Conservation (phyloP, 2,329 filamentous ascomycete genomes). For the Fonsecaea pedrosoi region DNA sequence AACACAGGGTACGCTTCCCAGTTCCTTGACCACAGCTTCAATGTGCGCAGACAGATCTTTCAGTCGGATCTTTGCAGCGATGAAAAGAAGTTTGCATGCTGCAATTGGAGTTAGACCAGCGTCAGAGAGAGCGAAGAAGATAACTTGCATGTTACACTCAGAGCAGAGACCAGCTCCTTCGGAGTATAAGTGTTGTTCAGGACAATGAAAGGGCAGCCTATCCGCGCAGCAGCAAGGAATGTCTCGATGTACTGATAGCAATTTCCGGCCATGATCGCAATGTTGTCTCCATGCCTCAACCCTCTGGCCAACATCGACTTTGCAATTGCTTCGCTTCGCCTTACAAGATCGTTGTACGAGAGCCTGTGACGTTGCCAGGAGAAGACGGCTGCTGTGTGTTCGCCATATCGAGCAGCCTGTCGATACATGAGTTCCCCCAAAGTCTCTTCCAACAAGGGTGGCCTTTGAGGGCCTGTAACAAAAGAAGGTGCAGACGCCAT, state of each 20-base stretch:
- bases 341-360: slow-evolving; percentile 77
- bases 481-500: slow-evolving; percentile 16
- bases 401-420: slow-evolving; percentile 50
- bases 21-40: slow-evolving; percentile 54
- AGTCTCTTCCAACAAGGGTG: slow-evolving; percentile 39
- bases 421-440: slow-evolving; percentile 53
- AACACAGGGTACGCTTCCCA: slow-evolving; percentile 70
- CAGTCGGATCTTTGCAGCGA: slow-evolving; percentile 38
- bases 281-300: slow-evolving; percentile 28
- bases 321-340: slow-evolving; percentile 38
- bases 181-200: slow-evolving; percentile 46
- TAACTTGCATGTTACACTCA: slow-evolving; percentile 25
- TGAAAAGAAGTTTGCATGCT: slow-evolving; percentile 42
- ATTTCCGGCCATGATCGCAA: slow-evolving; percentile 35
- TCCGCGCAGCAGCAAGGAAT: slow-evolving; percentile 44
- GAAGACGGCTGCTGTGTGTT: slow-evolving; percentile 53
- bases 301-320: slow-evolving; percentile 30
- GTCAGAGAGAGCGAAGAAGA: background rate
- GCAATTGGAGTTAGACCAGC: background rate
- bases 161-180: slow-evolving; percentile 21
- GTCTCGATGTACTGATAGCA: slow-evolving; percentile 33
- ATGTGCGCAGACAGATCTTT: slow-evolving; percentile 39
- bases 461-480: slow-evolving; percentile 19
- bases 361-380: slow-evolving; percentile 60
- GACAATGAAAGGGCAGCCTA: slow-evolving; percentile 45